Evolutionary conservation across 176 grass and related monocot species (phyloP), one percentile per base, ranked within the genome.

Genomic region (Aechmea fasciata): DNA sequence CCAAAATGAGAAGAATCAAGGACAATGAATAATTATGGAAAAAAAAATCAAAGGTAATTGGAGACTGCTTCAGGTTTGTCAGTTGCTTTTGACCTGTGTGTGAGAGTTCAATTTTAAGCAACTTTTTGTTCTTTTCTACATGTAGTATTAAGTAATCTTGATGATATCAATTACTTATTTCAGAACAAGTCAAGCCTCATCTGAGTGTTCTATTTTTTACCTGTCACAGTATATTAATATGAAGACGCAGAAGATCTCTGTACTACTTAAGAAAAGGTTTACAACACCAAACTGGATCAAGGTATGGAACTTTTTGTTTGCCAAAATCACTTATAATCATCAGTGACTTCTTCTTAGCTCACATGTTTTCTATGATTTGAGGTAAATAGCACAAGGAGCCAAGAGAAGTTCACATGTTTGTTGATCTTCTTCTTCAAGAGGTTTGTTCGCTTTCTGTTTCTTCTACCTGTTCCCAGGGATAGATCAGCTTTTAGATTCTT

Each of bases 401-500:
- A 3, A 71, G 95, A 64, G 95, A 99, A 84, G 95, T 99, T 67
- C 85, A 99, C 80, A 99, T 99, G 95, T 94, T 90, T 78, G 95
- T 90, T 82, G 95, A 99, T 74, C 82, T 99, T 73, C 90, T 99
- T 76, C 80, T 99, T 84, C 87, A 90, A 82, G 95, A 99, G 95
- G 95, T 99, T 33, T 69, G 75, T 26, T 28, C 3, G 25, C 49
- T 61, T 59, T 18, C 55, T 22, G 7, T 59, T 61, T 61, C 14
- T 9, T 20, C 1, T 20, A 18, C 9, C 25, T 11, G 33, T 41
- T 41, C 33, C 33, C 5, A 41, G 33, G 33, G 33, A 41, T 41
- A 41, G 33, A 41, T 41, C 33, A 41, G 3, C 33, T 6, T 41
- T 41, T 41, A 41, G 33, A 41, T 41, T 41, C 3, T 41, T 41